Evolutionary conservation across 2,329 filamentous ascomycete genomes (phyloP), one percentile per base, ranked within the genome.

Genomic region (Atkinsonella hypoxylon): DNA sequence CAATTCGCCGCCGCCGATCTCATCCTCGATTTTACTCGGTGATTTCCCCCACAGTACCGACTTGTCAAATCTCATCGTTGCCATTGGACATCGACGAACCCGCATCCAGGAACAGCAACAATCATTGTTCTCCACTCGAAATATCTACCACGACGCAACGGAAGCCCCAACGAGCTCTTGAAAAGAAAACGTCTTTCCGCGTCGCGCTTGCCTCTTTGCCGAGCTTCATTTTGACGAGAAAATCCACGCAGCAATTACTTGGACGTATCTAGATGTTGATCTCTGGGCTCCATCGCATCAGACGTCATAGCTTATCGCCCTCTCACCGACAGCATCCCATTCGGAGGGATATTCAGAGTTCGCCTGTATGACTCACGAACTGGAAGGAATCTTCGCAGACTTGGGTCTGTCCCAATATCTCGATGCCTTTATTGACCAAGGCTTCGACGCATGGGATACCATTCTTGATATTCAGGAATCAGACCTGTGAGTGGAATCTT

Each of bases 371-470:
- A 79, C 75, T 75, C 70, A 69, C 56, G 76, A 80, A 65, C 72
- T 93, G 60, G 78, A 74, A 57, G 68, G 74, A 38, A 77, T 83
- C 57, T 81, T 91, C 64, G 76, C 79, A 68, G 84, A 87, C 74
- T 74, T 91, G 73, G 87, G 86, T 63, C 76, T 93, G 65, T 74
- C 79, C 69, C 85, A 89, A 68, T 91, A 93, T 69, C 77, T 87
- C 53, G 75, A 83, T 57, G 69, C 74, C 51, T 87, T 93, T 59
- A 64, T 87, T 42, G 80, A 87, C 49, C 86, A 91, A 67, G 87
- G 87, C 3, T 93, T 93, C 64, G 87, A 93, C 65, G 81, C 82
- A 11, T 91, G 87, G 87, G 85, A 89, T 34, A 89, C 83, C 1
- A 82, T 91, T 50, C 73, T 89, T 47, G 87, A 91, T 62, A 89